A percentile compares a stretch with the other conserved stretches of the same genome.
Evolutionary conservation across 768 basidiomycete genomes (phyloP).

Genomic region (Hortiboletus campestris): DNA sequence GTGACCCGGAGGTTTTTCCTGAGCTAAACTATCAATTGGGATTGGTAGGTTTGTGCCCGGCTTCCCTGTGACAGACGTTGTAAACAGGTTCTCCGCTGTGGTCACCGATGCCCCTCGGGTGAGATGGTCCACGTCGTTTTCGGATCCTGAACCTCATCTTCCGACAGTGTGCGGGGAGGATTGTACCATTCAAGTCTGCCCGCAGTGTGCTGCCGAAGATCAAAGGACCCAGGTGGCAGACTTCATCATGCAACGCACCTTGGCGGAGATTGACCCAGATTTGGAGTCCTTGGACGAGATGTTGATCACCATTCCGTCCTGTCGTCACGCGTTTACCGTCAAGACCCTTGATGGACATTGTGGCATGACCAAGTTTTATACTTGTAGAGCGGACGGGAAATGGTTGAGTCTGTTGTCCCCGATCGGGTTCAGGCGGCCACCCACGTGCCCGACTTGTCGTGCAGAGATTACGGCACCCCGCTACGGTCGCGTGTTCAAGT

Average conservation of each 20-base stretch:
- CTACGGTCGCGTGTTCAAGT: slow-evolving; percentile 61
- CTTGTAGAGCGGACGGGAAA: slow-evolving; percentile 27
- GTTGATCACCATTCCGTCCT: slow-evolving; percentile 58
- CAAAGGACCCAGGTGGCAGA: slow-evolving; percentile 50
- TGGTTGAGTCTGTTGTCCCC: slow-evolving; percentile 50
- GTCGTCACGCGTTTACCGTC: slow-evolving; percentile 66
- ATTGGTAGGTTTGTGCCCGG: slow-evolving; percentile 55
- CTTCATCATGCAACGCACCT: slow-evolving; percentile 49
- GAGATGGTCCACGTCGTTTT: slow-evolving; percentile 4
- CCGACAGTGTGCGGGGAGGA: slow-evolving; percentile 64
- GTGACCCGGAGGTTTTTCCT: neutral
- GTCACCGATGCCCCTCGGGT: slow-evolving; percentile 70
- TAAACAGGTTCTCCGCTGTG: slow-evolving; percentile 47
- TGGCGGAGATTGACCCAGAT: slow-evolving; percentile 48
- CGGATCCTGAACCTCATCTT: neutral
- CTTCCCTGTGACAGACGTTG: slow-evolving; percentile 64
- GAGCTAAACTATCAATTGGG: neutral
- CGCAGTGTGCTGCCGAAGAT: slow-evolving; percentile 43
- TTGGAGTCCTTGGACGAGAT: slow-evolving; percentile 44
- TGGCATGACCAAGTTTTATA: slow-evolving; percentile 51
- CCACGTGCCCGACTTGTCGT: slow-evolving; percentile 64
- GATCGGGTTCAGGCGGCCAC: slow-evolving; percentile 38
- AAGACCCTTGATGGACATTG: slow-evolving; percentile 68
- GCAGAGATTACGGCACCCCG: slow-evolving; percentile 53
- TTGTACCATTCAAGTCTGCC: slow-evolving; percentile 56